Percentiles rank a stretch among this genome's conserved stretches.
phyloP scores from a whole-genome alignment of 2,329 filamentous ascomycete genomes.

The Pseudogymnoascus sp. region DNA sequence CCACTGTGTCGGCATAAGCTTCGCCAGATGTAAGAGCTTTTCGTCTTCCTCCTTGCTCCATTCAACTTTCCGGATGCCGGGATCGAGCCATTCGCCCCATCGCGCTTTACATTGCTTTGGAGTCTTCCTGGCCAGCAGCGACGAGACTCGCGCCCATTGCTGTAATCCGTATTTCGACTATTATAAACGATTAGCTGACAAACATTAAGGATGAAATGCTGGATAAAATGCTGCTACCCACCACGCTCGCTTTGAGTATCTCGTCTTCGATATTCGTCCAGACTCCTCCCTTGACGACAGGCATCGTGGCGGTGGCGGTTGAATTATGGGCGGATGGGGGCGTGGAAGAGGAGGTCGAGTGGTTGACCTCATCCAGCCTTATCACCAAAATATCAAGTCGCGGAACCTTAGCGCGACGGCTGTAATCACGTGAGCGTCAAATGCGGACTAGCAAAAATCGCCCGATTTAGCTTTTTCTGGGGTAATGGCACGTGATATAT shows the following conservation, averaged over 20 bases:
- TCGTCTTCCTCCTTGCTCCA: conserved; percentile 99
- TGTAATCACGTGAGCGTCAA: background rate
- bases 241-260: conserved; percentile 69
- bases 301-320: conserved; percentile 43
- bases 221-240: too few relatives aligned
- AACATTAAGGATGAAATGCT: background rate
- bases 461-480: conserved; percentile 1
- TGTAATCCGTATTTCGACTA: conserved; percentile 79
- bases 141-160: conserved; percentile 98
- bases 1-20: conserved; percentile 99
- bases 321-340: conserved; percentile 4
- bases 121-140: conserved; percentile 91
- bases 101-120: conserved; percentile 98
- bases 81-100: conserved; percentile 98
- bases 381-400: conserved; percentile 7
- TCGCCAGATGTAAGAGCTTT: conserved; percentile 90
- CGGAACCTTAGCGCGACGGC: background rate
- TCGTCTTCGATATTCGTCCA: conserved; percentile 83
- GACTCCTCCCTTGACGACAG: conserved; percentile 66
- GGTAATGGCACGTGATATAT: background rate
- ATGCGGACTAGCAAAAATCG: background rate
- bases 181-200: background rate
- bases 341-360: background rate
- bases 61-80: conserved; percentile 95
- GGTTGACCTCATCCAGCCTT: conserved; percentile 1